These are phyloP conservation scores for Achaetomiella virescens DNA, from an alignment of 495 filamentous ascomycete genomes.

Conservation along the genomic window DNA sequence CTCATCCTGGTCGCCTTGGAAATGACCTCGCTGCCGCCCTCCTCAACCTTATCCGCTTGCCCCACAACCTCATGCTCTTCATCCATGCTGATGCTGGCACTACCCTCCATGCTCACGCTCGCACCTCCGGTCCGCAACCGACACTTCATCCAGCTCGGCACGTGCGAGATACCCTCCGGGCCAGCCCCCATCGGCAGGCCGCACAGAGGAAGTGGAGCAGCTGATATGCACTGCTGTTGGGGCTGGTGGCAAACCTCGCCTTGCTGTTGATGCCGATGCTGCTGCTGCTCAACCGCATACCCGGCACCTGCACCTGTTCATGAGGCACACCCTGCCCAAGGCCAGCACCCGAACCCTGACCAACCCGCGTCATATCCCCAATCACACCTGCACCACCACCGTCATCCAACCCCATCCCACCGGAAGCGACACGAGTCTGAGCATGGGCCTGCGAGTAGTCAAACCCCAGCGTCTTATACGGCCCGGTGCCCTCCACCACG, in stretches of 20 bases:
- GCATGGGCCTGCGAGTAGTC: no score
- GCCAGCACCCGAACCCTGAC: no score
- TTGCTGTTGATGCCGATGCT: background rate
- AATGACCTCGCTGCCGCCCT: background rate
- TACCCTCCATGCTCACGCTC: background rate
- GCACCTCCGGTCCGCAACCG: conserved; percentile 1
- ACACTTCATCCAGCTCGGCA: conserved; percentile 22
- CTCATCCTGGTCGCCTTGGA: background rate
- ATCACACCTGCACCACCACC: no score
- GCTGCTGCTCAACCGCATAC: background rate
- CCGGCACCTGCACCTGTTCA: no score
- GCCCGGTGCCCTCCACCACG: background rate
- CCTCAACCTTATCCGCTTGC: background rate
- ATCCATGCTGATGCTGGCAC: no score
- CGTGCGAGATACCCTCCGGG: conserved; percentile 29
- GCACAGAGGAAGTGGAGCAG: conserved; percentile 10
- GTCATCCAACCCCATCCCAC: no score
- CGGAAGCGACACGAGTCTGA: no score
- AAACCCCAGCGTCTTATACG: no score
- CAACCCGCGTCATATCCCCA: no score
- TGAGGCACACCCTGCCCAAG: no score
- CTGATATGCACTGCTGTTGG: background rate
- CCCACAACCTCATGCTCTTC: background rate
- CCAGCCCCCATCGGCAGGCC: conserved; percentile 40
- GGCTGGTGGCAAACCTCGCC: background rate